Conservation (phyloP, 345 rosid species). For the Nasturtium officinale region DNA sequence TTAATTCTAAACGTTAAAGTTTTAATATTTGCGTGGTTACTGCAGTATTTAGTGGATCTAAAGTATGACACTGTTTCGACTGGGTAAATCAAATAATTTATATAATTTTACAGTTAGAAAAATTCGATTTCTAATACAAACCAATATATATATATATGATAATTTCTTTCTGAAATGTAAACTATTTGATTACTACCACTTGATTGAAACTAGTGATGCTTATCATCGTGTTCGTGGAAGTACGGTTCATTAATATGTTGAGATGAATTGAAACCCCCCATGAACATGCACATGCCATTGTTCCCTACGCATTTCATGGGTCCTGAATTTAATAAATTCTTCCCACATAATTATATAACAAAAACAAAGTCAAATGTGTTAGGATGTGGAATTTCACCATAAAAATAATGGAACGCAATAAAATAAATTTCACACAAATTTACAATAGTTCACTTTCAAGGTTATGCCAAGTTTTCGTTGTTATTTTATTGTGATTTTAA, state of each 20-base stretch:
- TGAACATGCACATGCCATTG: constrained; percentile 34
- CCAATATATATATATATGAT: no score
- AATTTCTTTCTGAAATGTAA: no score
- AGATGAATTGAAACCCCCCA: constrained; percentile 9
- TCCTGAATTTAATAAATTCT: constrained; percentile 16
- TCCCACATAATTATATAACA: background rate
- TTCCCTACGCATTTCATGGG: constrained; percentile 25
- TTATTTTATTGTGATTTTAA: background rate
- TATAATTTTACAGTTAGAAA: no score
- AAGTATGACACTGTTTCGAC: no score
- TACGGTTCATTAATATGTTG: background rate
- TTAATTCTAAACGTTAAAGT: no score
- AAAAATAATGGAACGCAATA: background rate
- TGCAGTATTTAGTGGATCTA: no score
- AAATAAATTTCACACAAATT: background rate
- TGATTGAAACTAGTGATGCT: background rate
- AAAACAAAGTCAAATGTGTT: background rate
- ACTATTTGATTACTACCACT: no score
- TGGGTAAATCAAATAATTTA: no score
- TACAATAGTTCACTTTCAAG: background rate
- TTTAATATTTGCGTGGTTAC: no score
- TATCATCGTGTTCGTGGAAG: background rate
- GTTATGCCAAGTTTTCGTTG: background rate
- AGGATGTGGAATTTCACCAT: background rate
- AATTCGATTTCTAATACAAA: no score